Percentiles rank a stretch among this genome's conserved stretches.
phyloP scores from a whole-genome alignment of 345 rosid genomes.

The Eucalyptus brandiana region DNA sequence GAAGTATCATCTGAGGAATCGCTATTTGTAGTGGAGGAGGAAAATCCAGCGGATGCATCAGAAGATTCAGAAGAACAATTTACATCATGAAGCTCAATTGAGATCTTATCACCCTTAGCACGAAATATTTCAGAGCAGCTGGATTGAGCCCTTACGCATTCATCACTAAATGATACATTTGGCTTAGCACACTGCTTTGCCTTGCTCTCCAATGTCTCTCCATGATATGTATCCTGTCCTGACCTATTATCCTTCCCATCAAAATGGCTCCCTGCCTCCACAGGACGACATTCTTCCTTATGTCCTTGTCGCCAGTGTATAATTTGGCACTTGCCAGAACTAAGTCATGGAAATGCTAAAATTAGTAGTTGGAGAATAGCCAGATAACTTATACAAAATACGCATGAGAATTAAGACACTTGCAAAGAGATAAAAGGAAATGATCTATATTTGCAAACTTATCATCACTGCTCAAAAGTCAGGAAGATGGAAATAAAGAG shows the following conservation, averaged over 20 bases:
- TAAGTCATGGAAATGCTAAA: neutral
- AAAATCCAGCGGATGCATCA: conserved; percentile 68
- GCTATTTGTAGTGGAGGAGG: conserved; percentile 27
- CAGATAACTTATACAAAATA: neutral
- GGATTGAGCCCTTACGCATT: conserved; percentile 12
- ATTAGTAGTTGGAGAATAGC: neutral
- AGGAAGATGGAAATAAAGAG: neutral
- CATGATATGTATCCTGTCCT: neutral
- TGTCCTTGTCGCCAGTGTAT: conserved; percentile 48
- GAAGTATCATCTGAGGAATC: conserved; percentile 74
- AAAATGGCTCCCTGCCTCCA: conserved; percentile 2
- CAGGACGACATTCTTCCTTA: conserved; percentile 24
- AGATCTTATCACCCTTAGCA: conserved; percentile 16
- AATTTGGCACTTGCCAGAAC: conserved; percentile 45
- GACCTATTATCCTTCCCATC: neutral
- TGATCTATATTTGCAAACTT: neutral
- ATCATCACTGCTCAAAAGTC: neutral
- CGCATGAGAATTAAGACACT: neutral
- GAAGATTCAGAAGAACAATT: conserved; percentile 45
- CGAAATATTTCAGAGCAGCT: conserved; percentile 12
- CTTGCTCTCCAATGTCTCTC: neutral
- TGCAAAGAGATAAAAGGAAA: neutral
- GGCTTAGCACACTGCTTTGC: conserved; percentile 1
- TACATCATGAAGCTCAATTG: conserved; percentile 21
- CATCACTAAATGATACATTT: conserved; percentile 9